Percentiles rank a stretch among this genome's conserved stretches.
Conservation (phyloP, 2,329 filamentous ascomycete species). For the Shiraia sp. region DNA sequence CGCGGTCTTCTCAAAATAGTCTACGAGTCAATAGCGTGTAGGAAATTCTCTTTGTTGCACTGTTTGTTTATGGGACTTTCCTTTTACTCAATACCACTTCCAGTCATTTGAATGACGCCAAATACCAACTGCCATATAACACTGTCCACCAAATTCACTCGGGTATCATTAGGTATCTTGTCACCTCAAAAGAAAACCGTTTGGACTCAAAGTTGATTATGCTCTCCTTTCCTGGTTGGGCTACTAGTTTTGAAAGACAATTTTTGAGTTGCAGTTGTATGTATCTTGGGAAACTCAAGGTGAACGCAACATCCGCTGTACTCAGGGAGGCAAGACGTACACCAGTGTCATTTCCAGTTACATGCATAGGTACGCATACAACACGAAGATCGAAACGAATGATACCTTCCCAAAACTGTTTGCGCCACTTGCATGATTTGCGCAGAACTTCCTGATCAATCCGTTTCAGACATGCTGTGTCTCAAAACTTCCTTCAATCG, state of each 20-base stretch:
- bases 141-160: slow-evolving; percentile 2
- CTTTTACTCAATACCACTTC: not conserved
- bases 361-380: slow-evolving; percentile 10
- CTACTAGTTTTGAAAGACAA: not conserved
- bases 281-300: slow-evolving; percentile 9
- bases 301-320: not conserved
- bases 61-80: slow-evolving; percentile 6
- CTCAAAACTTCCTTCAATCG: not conserved
- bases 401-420: too few relatives aligned
- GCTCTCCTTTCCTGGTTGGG: too few relatives aligned
- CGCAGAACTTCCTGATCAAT: not conserved
- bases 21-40: slow-evolving; percentile 35
- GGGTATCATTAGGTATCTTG: not conserved
- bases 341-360: slow-evolving; percentile 1
- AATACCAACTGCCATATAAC: slow-evolving; percentile 1
- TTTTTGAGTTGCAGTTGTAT: slow-evolving; percentile 4
- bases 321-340: not conserved
- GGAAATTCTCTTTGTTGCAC: slow-evolving; percentile 5
- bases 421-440: too few relatives aligned
- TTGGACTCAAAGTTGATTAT: too few relatives aligned
- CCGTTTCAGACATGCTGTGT: not conserved
- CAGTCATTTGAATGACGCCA: slow-evolving; percentile 7
- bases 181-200: too few relatives aligned
- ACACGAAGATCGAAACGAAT: slow-evolving; percentile 2
- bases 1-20: slow-evolving; percentile 31